Percentiles rank a stretch among this genome's conserved stretches.
Evolutionary conservation across 345 rosid species (phyloP).

Genomic region (Angophora floribunda): DNA sequence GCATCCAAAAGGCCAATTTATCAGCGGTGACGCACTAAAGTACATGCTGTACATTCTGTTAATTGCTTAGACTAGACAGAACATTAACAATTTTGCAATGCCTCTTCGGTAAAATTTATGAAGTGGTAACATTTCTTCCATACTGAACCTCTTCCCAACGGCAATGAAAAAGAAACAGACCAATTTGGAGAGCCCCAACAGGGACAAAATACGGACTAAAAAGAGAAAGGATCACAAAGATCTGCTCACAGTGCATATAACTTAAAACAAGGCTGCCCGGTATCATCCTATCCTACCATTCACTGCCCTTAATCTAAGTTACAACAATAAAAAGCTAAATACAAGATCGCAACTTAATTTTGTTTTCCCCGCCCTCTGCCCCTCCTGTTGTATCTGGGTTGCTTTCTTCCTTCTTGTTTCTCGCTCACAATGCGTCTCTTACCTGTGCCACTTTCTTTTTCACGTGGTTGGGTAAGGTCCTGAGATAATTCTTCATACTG

Average conservation of each 20-base stretch:
- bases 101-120: background rate
- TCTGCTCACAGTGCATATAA: background rate
- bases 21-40: background rate
- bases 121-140: background rate
- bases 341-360: background rate
- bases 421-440: constrained; percentile 10
- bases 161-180: background rate
- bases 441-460: constrained; percentile 4
- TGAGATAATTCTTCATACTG: constrained; percentile 30
- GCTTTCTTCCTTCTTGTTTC: constrained; percentile 33
- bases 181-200: background rate
- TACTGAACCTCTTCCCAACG: background rate
- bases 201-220: background rate
- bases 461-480: constrained; percentile 13
- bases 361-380: constrained; percentile 36
- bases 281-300: background rate
- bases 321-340: constrained; percentile 4
- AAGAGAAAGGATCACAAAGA: background rate
- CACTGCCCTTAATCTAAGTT: constrained; percentile 11
- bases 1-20: background rate
- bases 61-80: background rate
- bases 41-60: background rate
- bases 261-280: background rate
- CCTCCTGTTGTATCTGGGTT: constrained; percentile 30
- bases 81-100: background rate